phyloP scores from a whole-genome alignment of 2,329 filamentous ascomycete genomes.

The Monosporascus sp. region DNA sequence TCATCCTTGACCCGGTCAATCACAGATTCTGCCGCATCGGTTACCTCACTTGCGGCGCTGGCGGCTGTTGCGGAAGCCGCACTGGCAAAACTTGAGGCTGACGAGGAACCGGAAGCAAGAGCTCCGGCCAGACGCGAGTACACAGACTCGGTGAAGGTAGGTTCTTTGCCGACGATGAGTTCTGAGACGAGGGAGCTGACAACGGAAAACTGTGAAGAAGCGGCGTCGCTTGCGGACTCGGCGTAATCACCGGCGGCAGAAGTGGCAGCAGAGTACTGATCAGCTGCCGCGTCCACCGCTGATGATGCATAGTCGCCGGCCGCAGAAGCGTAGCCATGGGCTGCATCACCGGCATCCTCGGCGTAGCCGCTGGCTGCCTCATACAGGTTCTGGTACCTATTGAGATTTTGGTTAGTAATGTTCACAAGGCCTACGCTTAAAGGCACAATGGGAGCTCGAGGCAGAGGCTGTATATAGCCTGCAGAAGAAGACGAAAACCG shows the following conservation, averaged over 20 bases:
- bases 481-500: neutral
- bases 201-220: conserved; percentile 60
- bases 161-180: conserved; percentile 70
- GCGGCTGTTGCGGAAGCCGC: conserved; percentile 26
- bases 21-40: conserved; percentile 19
- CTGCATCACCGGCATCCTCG: conserved; percentile 18
- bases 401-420: neutral
- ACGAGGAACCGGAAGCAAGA: conserved; percentile 63
- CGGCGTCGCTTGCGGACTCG: conserved; percentile 56
- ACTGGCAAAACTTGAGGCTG: conserved; percentile 39
- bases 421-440: too few species aligned
- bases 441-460: too few species aligned
- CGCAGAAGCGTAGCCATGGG: conserved; percentile 21
- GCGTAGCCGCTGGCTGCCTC: conserved; percentile 37
- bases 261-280: conserved; percentile 17
- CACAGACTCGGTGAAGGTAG: conserved; percentile 76
- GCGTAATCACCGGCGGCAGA: conserved; percentile 48
- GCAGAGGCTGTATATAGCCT: neutral
- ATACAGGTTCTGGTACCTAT: conserved; percentile 37
- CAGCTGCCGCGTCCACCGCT: conserved; percentile 27
- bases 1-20: conserved; percentile 19
- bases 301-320: conserved; percentile 30
- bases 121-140: conserved; percentile 65
- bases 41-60: conserved; percentile 20
- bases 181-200: conserved; percentile 72